Conservation (phyloP, 208 protist species). For the Leishmania amazonensis region DNA sequence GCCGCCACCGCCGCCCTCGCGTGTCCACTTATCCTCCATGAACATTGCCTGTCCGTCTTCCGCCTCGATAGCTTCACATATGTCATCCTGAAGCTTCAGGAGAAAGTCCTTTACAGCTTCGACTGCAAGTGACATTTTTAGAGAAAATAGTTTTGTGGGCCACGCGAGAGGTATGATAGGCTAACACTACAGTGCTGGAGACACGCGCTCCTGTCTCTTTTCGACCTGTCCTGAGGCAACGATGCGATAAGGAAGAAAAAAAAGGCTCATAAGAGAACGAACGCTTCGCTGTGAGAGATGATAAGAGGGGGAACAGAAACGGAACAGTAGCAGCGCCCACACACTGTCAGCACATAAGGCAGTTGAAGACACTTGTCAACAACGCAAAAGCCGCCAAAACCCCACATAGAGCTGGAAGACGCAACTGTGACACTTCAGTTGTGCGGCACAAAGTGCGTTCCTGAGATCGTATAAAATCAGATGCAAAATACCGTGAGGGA, state of each 20-base stretch:
- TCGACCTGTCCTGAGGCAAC: background rate
- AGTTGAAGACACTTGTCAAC: background rate
- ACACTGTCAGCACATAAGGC: background rate
- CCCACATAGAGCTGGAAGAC: background rate
- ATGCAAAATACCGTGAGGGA: background rate
- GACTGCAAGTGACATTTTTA: constrained; percentile 21
- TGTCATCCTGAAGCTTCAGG: constrained; percentile 53
- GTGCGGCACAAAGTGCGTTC: background rate
- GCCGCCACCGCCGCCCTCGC: constrained; percentile 53
- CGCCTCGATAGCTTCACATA: constrained; percentile 47
- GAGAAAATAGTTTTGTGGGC: background rate
- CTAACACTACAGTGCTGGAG: constrained; percentile 8
- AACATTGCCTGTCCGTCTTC: constrained; percentile 50
- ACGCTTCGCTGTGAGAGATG: background rate
- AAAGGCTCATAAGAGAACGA: background rate
- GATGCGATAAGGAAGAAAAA: background rate
- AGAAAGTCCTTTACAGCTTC: constrained; percentile 40
- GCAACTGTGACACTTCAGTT: background rate
- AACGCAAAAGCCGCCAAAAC: background rate
- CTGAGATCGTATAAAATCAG: background rate
- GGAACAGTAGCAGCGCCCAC: background rate
- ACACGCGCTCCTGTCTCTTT: background rate
- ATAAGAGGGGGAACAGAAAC: background rate
- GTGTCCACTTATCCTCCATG: constrained; percentile 64
- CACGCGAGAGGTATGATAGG: background rate